Percentiles rank a stretch among this genome's conserved stretches.
Conservation (phyloP, 164 flowering plant species). For the Stephania japonica region DNA sequence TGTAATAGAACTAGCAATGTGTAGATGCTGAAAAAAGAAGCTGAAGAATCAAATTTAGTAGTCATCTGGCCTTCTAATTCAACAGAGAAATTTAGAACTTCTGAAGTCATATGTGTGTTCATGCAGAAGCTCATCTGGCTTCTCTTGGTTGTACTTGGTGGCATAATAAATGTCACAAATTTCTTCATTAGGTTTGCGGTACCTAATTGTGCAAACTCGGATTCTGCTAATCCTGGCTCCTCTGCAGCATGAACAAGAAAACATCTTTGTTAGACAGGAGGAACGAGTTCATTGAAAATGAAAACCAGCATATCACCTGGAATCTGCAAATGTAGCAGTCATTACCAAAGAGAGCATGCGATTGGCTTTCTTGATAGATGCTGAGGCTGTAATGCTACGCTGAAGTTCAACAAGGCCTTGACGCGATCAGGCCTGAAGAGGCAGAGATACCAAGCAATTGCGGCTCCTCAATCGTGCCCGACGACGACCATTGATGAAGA, state of each 20-base stretch:
- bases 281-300: not conserved
- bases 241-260: slow-evolving; percentile 24
- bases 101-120: no score
- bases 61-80: no score
- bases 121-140: no score
- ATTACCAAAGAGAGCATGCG: slow-evolving; percentile 41
- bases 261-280: not conserved
- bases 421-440: slow-evolving; percentile 53
- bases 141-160: slow-evolving; percentile 31
- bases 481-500: slow-evolving; percentile 39
- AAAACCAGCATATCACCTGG: slow-evolving; percentile 32
- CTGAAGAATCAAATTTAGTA: no score
- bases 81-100: no score
- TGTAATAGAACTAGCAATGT: no score
- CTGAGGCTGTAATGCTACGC: slow-evolving; percentile 39
- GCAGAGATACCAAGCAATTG: slow-evolving; percentile 56
- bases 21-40: no score
- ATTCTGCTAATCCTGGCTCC: slow-evolving; percentile 58
- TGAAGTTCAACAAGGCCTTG: slow-evolving; percentile 52
- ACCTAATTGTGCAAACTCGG: slow-evolving; percentile 37
- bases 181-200: slow-evolving; percentile 27
- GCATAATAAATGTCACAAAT: slow-evolving; percentile 47
- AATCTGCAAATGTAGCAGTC: slow-evolving; percentile 65
- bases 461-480: slow-evolving; percentile 81
- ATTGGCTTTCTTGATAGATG: slow-evolving; percentile 36